Evolutionary conservation across 1,284 basidiomycete genomes (phyloP).

Genomic region (Cutaneotrichosporon cutaneum): DNA sequence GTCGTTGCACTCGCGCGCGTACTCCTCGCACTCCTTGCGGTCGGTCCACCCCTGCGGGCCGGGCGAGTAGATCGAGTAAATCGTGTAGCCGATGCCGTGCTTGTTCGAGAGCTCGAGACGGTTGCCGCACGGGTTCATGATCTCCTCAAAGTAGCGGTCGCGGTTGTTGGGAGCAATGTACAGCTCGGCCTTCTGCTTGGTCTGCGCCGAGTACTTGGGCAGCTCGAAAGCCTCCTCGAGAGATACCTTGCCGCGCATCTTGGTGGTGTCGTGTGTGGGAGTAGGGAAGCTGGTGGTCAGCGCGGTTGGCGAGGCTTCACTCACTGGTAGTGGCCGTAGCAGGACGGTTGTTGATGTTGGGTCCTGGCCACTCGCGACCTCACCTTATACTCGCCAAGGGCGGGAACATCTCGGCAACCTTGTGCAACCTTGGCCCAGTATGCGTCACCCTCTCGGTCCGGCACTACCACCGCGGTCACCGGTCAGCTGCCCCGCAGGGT

Average conservation of each 20-base stretch:
- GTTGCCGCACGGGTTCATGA: conserved; percentile 28
- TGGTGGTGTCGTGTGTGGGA: background rate
- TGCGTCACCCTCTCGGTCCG: background rate
- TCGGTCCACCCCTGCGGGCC: conserved; percentile 24
- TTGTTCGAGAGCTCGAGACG: conserved; percentile 27
- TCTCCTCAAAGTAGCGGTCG: conserved; percentile 28
- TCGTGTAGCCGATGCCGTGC: conserved; percentile 31
- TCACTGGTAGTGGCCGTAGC: background rate
- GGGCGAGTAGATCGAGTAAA: conserved; percentile 27
- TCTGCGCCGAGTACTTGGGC: conserved; percentile 20
- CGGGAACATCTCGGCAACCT: no score
- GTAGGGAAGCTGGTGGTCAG: background rate
- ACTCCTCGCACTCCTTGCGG: conserved; percentile 25
- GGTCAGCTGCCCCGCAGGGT: background rate
- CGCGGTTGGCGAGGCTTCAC: background rate
- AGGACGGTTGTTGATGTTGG: background rate
- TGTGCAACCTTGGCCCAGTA: no score
- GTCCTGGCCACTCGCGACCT: background rate
- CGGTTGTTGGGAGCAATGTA: conserved; percentile 27
- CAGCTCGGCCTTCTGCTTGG: conserved; percentile 29
- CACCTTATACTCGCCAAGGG: background rate
- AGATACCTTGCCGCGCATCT: conserved; percentile 28
- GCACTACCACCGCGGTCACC: background rate
- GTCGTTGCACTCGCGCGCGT: conserved; percentile 26
- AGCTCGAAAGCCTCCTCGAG: conserved; percentile 29